Evolutionary conservation across 306 rosid species (phyloP).

Genomic region (Vachellia pachyceras): DNA sequence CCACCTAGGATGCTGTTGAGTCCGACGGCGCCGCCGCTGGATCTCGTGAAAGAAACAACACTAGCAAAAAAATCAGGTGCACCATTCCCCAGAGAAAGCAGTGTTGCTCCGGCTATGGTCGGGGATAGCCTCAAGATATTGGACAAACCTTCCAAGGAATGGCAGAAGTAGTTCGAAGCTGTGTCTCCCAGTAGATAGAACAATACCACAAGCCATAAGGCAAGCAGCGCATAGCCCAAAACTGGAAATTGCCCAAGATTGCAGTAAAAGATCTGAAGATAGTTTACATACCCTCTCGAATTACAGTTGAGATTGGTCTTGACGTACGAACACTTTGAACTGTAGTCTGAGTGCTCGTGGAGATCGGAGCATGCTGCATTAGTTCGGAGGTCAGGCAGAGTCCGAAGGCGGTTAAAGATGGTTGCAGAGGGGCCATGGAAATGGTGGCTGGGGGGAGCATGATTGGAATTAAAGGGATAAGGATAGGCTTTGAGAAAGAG

Average conservation of each 20-base stretch:
- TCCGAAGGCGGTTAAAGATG: not conserved
- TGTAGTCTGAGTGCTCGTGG: constrained; percentile 41
- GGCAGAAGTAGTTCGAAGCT: constrained; percentile 80
- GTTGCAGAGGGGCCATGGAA: not conserved
- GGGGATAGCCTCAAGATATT: constrained; percentile 70
- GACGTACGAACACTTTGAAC: constrained; percentile 60
- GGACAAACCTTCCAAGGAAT: constrained; percentile 70
- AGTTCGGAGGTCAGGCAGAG: constrained; percentile 2
- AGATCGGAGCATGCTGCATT: constrained; percentile 56
- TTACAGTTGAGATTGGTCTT: constrained; percentile 50
- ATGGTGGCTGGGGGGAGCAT: not conserved
- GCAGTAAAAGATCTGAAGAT: constrained; percentile 75
- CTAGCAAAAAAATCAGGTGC: constrained; percentile 89
- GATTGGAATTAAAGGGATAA: constrained; percentile 14
- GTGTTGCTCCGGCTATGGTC: constrained; percentile 86
- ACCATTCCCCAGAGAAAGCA: constrained; percentile 88
- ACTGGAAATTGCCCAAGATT: constrained; percentile 50
- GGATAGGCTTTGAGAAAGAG: constrained; percentile 38
- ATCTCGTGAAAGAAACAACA: constrained; percentile 65
- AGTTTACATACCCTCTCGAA: constrained; percentile 71
- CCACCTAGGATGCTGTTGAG: constrained; percentile 84
- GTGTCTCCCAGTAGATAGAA: constrained; percentile 84
- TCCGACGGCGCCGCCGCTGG: constrained; percentile 63
- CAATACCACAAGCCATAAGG: constrained; percentile 71
- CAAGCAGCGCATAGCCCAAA: constrained; percentile 49